phyloP scores from a whole-genome alignment of 2,329 filamentous ascomycete species.

The Penicillium sclerotiorum region DNA sequence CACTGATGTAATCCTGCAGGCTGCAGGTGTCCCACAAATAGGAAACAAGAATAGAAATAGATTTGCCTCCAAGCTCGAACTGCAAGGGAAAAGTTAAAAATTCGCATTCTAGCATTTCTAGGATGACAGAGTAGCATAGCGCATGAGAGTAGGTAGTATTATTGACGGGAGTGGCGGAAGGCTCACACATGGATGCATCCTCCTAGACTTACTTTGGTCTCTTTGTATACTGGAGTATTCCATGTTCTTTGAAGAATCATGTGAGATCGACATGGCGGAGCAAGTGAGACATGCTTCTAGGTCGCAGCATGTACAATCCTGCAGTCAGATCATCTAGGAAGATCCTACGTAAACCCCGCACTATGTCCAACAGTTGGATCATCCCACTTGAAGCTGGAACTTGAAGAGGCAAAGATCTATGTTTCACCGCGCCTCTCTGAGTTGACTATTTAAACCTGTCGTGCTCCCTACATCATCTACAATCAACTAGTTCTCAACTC shows the following conservation, averaged over 20 bases:
- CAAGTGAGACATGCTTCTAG: slow-evolving; percentile 9
- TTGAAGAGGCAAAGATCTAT: neutral
- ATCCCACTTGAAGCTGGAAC: neutral
- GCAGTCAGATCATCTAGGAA: slow-evolving; percentile 9
- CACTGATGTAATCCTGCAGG: slow-evolving; percentile 11
- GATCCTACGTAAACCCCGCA: slow-evolving; percentile 3
- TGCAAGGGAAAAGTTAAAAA: neutral
- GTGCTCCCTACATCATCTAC: neutral
- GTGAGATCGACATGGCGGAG: neutral
- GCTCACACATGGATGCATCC: neutral
- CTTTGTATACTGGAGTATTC: neutral
- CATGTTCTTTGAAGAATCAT: neutral
- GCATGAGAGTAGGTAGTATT: too few relatives aligned
- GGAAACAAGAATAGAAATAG: slow-evolving; percentile 3
- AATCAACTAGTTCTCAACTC: neutral
- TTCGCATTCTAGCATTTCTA: neutral
- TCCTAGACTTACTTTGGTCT: neutral
- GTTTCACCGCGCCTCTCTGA: neutral
- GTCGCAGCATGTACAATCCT: neutral
- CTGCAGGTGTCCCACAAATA: slow-evolving; percentile 2
- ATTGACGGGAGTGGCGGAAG: too few relatives aligned
- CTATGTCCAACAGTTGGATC: neutral
- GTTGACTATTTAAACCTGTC: neutral
- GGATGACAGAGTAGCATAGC: neutral
- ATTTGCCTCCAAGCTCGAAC: neutral